These are phyloP conservation scores for Aureobasidium musti DNA, from an alignment of 2,329 filamentous ascomycete genomes.

Conservation along the genomic window DNA sequence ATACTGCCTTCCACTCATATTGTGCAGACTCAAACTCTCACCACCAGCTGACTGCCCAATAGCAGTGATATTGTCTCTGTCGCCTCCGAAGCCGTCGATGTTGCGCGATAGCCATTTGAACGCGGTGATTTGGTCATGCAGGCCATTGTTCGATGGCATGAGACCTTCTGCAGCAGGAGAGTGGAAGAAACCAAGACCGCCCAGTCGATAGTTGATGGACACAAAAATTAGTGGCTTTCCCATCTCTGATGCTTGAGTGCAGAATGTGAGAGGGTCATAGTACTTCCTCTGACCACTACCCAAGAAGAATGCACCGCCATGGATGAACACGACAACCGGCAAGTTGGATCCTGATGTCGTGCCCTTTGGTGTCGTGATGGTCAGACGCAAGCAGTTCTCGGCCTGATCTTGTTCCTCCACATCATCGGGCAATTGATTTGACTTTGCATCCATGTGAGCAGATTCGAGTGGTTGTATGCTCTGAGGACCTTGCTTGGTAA, in stretches of 20 bases:
- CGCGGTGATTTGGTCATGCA: slow-evolving; percentile 57
- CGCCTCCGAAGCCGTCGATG: slow-evolving; percentile 55
- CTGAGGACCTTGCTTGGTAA: slow-evolving; percentile 17
- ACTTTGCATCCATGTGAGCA: slow-evolving; percentile 28
- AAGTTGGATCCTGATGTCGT: not conserved
- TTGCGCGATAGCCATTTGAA: slow-evolving; percentile 57
- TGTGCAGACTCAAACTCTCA: slow-evolving; percentile 32
- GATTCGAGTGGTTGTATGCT: slow-evolving; percentile 29
- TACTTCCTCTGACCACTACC: slow-evolving; percentile 26
- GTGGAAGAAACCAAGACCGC: slow-evolving; percentile 31
- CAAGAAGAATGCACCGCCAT: slow-evolving; percentile 31
- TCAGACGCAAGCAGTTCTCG: slow-evolving; percentile 30
- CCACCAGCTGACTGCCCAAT: slow-evolving; percentile 33
- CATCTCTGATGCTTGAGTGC: slow-evolving; percentile 23
- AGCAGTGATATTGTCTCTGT: slow-evolving; percentile 31
- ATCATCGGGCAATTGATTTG: slow-evolving; percentile 29
- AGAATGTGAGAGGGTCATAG: slow-evolving; percentile 28
- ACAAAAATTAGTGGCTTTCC: slow-evolving; percentile 28
- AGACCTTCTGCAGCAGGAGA: slow-evolving; percentile 23
- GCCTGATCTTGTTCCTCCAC: slow-evolving; percentile 22
- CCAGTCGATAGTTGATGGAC: slow-evolving; percentile 30
- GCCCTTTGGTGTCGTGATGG: slow-evolving; percentile 24
- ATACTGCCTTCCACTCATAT: slow-evolving; percentile 7
- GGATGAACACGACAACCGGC: slow-evolving; percentile 30
- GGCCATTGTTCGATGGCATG: slow-evolving; percentile 50